These are phyloP conservation scores for Holtermannia corniformis DNA, from an alignment of 768 basidiomycete species.

Conservation along the genomic window DNA sequence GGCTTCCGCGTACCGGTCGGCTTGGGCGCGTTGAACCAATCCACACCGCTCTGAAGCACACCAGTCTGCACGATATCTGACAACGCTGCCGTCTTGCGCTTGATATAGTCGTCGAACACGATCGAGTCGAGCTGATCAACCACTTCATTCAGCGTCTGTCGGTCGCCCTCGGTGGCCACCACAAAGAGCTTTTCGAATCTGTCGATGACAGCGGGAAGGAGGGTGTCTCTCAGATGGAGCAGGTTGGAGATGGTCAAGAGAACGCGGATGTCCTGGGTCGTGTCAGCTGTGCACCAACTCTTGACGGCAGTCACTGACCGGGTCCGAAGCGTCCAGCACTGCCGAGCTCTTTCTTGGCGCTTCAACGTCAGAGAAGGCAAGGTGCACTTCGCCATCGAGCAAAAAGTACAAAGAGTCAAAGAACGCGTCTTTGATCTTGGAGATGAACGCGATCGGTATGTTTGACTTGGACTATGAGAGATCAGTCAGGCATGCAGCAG, in stretches of 20 bases:
- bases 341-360: constrained; percentile 23
- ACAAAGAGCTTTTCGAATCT: constrained; percentile 72
- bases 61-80: constrained; percentile 63
- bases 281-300: background rate
- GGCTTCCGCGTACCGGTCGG: constrained; percentile 56
- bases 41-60: constrained; percentile 68
- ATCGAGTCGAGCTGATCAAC: constrained; percentile 76
- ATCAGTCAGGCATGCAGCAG: too few species aligned
- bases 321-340: constrained; percentile 20
- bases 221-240: constrained; percentile 56
- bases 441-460: constrained; percentile 55
- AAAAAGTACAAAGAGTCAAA: constrained; percentile 75
- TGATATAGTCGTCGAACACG: constrained; percentile 78
- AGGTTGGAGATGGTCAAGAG: constrained; percentile 86
- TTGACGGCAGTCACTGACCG: constrained; percentile 8
- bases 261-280: constrained; percentile 66
- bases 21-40: constrained; percentile 90
- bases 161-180: constrained; percentile 61
- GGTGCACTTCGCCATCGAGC: constrained; percentile 70
- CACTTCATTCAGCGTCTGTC: constrained; percentile 64
- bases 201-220: constrained; percentile 69
- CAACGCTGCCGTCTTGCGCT: constrained; percentile 64
- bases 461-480: background rate
- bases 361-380: constrained; percentile 51
- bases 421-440: constrained; percentile 74